Evolutionary conservation across 164 flowering plant species (phyloP).

Genomic region (Sextonia rubra): DNA sequence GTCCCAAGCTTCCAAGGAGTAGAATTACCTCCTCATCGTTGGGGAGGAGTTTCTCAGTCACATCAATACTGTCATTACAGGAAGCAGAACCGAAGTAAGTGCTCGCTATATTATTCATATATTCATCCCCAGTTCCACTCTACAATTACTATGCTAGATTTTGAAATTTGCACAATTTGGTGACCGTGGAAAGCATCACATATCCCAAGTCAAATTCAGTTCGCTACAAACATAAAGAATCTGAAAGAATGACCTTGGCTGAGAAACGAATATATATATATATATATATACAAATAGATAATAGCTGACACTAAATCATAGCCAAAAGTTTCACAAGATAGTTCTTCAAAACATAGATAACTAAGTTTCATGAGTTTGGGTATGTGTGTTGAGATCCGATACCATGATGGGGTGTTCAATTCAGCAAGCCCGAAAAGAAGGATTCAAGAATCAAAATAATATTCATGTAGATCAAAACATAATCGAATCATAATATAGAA

Average conservation of each 20-base stretch:
- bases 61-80: conserved; percentile 25
- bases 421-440: no score
- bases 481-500: no score
- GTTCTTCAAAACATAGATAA: no score
- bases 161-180: neutral
- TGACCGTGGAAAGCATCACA: neutral
- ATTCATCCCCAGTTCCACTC: neutral
- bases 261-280: neutral
- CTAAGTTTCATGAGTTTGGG: no score
- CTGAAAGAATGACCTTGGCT: neutral
- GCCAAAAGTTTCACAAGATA: neutral
- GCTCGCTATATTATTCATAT: neutral
- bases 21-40: conserved; percentile 25
- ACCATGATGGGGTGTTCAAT: no score
- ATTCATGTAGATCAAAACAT: no score
- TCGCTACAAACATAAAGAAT: neutral
- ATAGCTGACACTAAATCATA: neutral
- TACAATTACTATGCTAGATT: neutral
- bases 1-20: conserved; percentile 45
- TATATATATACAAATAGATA: neutral
- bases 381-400: no score
- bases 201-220: neutral
- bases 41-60: conserved; percentile 13
- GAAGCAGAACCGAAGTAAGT: conserved; percentile 7
- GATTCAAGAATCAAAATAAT: no score